Evolutionary conservation across 2,329 filamentous ascomycete genomes (phyloP), one percentile per base, ranked within the genome.

Genomic region (Leptographium lundbergii): DNA sequence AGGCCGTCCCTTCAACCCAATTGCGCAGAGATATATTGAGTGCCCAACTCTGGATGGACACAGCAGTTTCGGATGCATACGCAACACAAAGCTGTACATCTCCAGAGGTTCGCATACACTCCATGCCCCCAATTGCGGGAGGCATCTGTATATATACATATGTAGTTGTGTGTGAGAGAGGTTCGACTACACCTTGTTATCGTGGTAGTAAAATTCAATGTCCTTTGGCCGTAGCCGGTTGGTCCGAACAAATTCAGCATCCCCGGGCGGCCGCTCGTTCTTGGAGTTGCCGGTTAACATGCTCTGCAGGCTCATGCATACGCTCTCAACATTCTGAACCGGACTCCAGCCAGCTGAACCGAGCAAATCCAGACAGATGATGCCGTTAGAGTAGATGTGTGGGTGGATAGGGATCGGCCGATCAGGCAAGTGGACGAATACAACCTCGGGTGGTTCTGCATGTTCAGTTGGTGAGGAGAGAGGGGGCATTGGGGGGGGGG

Each of bases 361-460:
- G 10, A 99, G 84, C 1, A 99, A 81, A 67, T 99, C 94, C 55
- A 99, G 86, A 68, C 94, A 99, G 69, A 99, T 99, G 71, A 97
- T 96, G 66, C 94, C 94, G 72, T 99, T 99, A 66, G 88, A 94
- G 76, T 99, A 99, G 72, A 99, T 89, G 75, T 99, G 94, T 3
- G 94, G 94, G 68, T 99, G 94, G 71, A 96, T 91, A 1, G 94
- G 94, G 67, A 99, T 91, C 45, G 81, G 79, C 52, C 83, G 81
- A 66, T 81, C 76, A 39, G 82, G 71, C 57, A 81, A 75, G 66
- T 84, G 78, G 59, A 89, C 79, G 69, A 99, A 99, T 59, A 88
- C 88, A 64, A 97, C 94, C 77, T 99, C 94, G 27, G 94, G 94
- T 0, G 94, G 88, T 76, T 96, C 92, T 95, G 66, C 4, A 17